A percentile compares a stretch with the other conserved stretches of the same genome.
These are phyloP conservation scores for Coemansia sp. DNA, from an alignment of 192 early-diverging fungal species.

Conservation along the genomic window DNA sequence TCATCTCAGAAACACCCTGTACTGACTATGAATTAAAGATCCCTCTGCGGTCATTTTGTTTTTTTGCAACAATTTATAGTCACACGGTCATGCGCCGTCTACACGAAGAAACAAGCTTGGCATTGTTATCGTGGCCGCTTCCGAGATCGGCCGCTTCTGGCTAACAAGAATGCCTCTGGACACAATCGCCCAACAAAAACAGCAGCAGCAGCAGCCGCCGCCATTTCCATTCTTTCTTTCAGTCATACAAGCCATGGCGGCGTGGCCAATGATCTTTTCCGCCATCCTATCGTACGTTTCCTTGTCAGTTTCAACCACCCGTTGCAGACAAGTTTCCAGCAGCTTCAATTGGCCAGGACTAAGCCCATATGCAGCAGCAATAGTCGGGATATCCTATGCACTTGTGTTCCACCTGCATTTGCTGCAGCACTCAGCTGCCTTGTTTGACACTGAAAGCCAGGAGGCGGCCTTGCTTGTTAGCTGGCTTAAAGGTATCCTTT, in stretches of 20 bases:
- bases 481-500: no score
- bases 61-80: neutral
- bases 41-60: neutral
- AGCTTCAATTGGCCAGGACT: neutral
- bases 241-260: neutral
- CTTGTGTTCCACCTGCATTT: slow-evolving; percentile 3
- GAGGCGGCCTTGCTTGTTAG: no score
- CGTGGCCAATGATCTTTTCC: neutral
- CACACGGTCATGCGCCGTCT: neutral
- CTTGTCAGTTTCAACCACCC: neutral
- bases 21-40: neutral
- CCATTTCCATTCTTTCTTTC: neutral
- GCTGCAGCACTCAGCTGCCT: neutral
- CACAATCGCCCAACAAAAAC: neutral
- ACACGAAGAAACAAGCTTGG: neutral
- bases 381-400: slow-evolving; percentile 1
- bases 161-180: neutral
- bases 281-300: neutral
- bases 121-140: neutral
- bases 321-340: no score
- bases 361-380: neutral
- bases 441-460: neutral
- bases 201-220: neutral
- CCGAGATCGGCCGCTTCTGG: neutral
- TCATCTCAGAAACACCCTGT: neutral